phyloP scores from a whole-genome alignment of 805 yeast species.

The Starmerella apis region DNA sequence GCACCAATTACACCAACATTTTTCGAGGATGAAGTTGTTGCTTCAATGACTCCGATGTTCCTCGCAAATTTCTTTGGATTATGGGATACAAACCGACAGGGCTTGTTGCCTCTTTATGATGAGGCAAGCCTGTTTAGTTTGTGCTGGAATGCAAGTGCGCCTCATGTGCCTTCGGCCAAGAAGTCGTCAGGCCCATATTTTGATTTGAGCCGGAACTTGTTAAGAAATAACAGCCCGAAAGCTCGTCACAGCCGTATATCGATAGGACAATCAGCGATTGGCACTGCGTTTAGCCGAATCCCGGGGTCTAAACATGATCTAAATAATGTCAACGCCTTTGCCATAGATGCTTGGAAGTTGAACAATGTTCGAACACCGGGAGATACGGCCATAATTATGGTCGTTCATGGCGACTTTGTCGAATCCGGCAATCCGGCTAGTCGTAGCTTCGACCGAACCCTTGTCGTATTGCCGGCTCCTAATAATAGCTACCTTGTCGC shows the following conservation, averaged over 20 bases:
- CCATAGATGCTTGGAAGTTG: conserved; percentile 58
- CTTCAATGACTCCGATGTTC: conserved; percentile 63
- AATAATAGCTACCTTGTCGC: conserved; percentile 70
- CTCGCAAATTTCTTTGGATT: conserved; percentile 60
- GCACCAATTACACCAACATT: conserved; percentile 49
- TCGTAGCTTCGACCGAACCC: conserved; percentile 78
- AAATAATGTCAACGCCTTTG: conserved; percentile 51
- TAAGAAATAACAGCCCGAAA: conserved; percentile 44
- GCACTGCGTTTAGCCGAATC: conserved; percentile 48
- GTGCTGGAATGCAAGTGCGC: conserved; percentile 63
- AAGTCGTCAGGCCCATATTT: neutral
- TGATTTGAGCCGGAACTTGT: conserved; percentile 40
- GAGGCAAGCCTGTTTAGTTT: conserved; percentile 75
- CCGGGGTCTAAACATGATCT: conserved; percentile 76
- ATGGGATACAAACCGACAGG: conserved; percentile 74
- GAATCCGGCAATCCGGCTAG: conserved; percentile 50
- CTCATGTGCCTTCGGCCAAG: conserved; percentile 33
- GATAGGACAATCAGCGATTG: conserved; percentile 59
- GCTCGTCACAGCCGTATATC: conserved; percentile 48
- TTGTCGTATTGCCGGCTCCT: conserved; percentile 61
- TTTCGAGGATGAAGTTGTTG: conserved; percentile 67
- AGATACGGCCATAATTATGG: conserved; percentile 65
- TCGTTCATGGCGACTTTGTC: conserved; percentile 74
- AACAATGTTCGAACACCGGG: conserved; percentile 45
- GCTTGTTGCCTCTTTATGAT: conserved; percentile 63